Conservation (phyloP, 345 rosid genomes). For the Murraya paniculata region DNA sequence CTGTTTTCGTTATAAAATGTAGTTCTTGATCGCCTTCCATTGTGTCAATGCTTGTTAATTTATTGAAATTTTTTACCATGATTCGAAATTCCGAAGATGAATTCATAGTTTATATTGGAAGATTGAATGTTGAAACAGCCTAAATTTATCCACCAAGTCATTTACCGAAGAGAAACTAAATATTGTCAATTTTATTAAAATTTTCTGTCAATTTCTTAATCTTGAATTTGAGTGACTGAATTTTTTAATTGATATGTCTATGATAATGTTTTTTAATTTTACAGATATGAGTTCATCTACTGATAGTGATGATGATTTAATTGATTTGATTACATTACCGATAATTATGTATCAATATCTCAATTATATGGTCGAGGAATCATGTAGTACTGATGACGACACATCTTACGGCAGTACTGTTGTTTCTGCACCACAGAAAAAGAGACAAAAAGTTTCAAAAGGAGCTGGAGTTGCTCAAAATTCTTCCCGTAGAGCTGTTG, state of each 20-base stretch:
- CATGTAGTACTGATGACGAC: not conserved
- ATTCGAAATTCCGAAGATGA: not conserved
- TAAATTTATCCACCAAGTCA: not conserved
- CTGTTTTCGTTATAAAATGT: not conserved
- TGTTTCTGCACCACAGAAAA: not conserved
- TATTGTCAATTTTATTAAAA: no score
- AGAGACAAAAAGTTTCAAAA: not conserved
- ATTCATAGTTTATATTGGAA: not conserved
- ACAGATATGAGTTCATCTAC: conserved; percentile 2
- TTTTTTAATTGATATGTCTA: not conserved
- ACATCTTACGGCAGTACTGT: not conserved
- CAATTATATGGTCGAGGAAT: not conserved
- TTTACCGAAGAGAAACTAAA: not conserved
- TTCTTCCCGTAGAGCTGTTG: not conserved
- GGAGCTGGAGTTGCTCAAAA: not conserved
- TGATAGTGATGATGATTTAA: not conserved
- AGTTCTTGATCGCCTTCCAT: not conserved
- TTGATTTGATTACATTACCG: not conserved
- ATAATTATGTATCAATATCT: not conserved
- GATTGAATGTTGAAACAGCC: not conserved
- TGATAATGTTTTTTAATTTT: not conserved
- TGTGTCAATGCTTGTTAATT: not conserved
- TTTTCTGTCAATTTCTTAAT: not conserved
- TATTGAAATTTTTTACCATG: not conserved
- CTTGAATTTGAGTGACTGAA: not conserved